Evolutionary conservation across 768 basidiomycete species (phyloP), one percentile per base, ranked within the genome.

Genomic region (Tephrocybe sp.): DNA sequence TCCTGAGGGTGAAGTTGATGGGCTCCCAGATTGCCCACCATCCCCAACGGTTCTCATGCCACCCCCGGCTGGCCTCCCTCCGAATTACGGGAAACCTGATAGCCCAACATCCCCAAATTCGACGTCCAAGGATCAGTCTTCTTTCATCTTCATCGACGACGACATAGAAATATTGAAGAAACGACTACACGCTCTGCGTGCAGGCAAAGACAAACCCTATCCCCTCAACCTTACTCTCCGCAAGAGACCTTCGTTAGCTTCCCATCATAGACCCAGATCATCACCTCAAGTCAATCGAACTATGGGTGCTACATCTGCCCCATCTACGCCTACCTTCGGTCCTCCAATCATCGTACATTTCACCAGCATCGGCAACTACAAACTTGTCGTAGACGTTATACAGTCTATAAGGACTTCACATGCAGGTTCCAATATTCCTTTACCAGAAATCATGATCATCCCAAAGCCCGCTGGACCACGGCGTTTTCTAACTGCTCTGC

Each of bases 391-490:
- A 61, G 94, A 97, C 57, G 75, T 86, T 10, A 76, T 98, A 16
- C 87, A 94, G 56, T 82, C 80, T 15, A 72, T 84, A 16, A 70
- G 87, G 54, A 64, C 65, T 31, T 74, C 75, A 1, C 78, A 78
- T 45, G 58, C 68, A 18, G 66, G 70, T 29, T 68, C 77, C 10
- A 51, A 72, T 60, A 62, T 70, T 19, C 72, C 76, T 13, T 65
- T 88, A 10, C 86, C 97, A 1, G 97, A 99, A 58, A 82, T 99
- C 23, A 90, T 98, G 79, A 91, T 99, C 57, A 86, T 98, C 31
- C 95, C 94, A 18, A 99, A 98, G 68, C 95, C 95, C 9, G 94
- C 90, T 15, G 95, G 97, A 4, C 97, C 97, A 6, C 83, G 95
- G 31, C 83, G 95, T 8, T 86, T 97, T 58, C 72, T 99, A 57